Evolutionary conservation across 228 moss, liverwort and hornwort genomes (phyloP).

Genomic region (Sphagnum magellanicum): DNA sequence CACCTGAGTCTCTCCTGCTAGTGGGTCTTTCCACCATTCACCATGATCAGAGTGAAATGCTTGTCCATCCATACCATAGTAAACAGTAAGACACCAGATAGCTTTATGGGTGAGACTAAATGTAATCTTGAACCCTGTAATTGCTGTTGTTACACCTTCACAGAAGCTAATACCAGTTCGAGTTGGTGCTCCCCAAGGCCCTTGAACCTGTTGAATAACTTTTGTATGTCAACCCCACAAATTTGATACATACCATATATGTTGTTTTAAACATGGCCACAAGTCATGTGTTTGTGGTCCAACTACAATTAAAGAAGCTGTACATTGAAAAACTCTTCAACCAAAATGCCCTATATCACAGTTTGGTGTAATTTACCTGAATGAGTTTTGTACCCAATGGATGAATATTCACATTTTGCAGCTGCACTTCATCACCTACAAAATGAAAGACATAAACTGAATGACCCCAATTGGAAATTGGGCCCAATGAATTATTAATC

Average conservation of each 20-base stretch:
- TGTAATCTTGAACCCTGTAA: not conserved
- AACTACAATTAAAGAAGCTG: not conserved
- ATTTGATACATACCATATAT: not conserved
- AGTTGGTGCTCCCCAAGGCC: not conserved
- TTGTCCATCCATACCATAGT: too few relatives aligned
- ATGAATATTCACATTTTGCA: not conserved
- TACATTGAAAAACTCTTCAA: not conserved
- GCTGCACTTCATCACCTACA: not conserved
- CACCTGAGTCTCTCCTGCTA: too few relatives aligned
- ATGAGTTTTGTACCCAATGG: not conserved
- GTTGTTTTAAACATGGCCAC: too few relatives aligned
- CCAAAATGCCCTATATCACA: not conserved
- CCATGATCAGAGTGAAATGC: too few relatives aligned
- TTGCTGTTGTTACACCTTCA: not conserved
- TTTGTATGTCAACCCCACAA: not conserved
- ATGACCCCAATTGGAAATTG: not conserved
- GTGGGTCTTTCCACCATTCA: too few relatives aligned
- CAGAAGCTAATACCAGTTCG: not conserved
- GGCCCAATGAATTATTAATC: not conserved
- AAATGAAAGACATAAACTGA: not conserved
- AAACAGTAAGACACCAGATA: too few relatives aligned
- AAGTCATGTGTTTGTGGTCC: not conserved
- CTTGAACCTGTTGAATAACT: not conserved
- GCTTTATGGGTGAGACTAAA: not conserved
- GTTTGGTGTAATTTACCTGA: not conserved